These are phyloP conservation scores for Pleodorina starrii DNA, from an alignment of 139 green algal genomes.

Conservation along the genomic window DNA sequence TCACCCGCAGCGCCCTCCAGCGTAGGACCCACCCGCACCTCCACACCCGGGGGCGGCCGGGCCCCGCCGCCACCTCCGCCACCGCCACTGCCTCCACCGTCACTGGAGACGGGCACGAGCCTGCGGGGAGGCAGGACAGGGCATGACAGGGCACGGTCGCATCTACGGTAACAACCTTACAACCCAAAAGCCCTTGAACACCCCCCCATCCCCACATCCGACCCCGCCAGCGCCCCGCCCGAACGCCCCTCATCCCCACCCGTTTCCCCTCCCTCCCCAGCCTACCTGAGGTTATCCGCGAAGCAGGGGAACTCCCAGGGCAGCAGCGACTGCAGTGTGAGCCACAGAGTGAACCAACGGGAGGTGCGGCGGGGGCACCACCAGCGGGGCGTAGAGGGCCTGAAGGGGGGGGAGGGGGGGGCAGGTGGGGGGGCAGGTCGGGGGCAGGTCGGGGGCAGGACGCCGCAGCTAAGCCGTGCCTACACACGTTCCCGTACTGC, in stretches of 20 bases:
- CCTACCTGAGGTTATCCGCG: slow-evolving; percentile 43
- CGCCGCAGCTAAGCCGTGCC: too few species aligned
- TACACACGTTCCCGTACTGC: too few species aligned
- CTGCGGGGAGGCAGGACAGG: too few species aligned
- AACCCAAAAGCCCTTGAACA: too few species aligned
- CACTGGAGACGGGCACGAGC: too few species aligned
- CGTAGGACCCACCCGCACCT: background rate
- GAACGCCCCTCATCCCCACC: too few species aligned
- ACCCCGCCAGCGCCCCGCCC: too few species aligned
- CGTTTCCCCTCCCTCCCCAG: background rate
- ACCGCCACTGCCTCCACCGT: too few species aligned
- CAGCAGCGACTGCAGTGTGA: background rate
- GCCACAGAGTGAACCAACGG: slow-evolving; percentile 39
- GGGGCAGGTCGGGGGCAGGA: background rate
- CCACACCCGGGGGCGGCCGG: slow-evolving; percentile 8
- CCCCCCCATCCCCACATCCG: too few species aligned
- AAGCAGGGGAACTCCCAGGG: slow-evolving; percentile 36
- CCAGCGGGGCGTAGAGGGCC: slow-evolving; percentile 4
- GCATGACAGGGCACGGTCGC: too few species aligned
- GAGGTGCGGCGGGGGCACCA: slow-evolving; percentile 23
- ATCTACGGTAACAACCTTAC: too few species aligned
- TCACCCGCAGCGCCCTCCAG: background rate
- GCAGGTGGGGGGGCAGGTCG: background rate
- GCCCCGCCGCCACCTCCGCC: background rate
- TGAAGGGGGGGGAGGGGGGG: background rate